Evolutionary conservation across 257 asterid species (phyloP).

Genomic region (Dorcoceras hygrometricum): DNA sequence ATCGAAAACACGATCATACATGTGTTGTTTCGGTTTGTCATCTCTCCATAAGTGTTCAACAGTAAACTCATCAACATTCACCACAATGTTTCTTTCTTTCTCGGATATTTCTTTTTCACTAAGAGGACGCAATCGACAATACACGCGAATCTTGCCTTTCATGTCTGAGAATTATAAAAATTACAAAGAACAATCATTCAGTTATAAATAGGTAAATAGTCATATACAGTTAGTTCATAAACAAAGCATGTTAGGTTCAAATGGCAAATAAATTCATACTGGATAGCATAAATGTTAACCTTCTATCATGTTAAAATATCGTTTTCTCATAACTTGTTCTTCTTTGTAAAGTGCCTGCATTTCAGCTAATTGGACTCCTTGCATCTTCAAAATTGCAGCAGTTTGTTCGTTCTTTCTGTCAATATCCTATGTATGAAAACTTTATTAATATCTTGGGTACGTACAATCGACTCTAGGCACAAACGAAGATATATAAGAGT

Average conservation of each 20-base stretch:
- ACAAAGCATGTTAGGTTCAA: slow-evolving; percentile 3
- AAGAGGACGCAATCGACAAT: slow-evolving; percentile 91
- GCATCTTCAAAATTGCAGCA: slow-evolving; percentile 92
- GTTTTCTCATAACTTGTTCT: slow-evolving; percentile 83
- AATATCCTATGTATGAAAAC: slow-evolving; percentile 55
- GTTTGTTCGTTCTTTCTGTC: slow-evolving; percentile 97
- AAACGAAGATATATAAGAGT: slow-evolving; percentile 2
- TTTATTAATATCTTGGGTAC: slow-evolving; percentile 22
- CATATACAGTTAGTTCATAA: not conserved
- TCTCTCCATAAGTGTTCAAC: slow-evolving; percentile 91
- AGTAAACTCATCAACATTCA: slow-evolving; percentile 79
- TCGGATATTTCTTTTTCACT: slow-evolving; percentile 65
- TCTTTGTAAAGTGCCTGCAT: slow-evolving; percentile 91
- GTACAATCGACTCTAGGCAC: not conserved
- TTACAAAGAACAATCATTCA: slow-evolving; percentile 14
- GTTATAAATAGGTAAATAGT: not conserved
- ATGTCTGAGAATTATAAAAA: slow-evolving; percentile 48
- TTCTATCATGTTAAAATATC: slow-evolving; percentile 91
- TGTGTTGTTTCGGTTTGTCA: slow-evolving; percentile 74
- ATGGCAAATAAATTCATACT: not conserved
- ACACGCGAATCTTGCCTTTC: slow-evolving; percentile 97
- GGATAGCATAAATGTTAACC: slow-evolving; percentile 35
- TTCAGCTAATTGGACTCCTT: slow-evolving; percentile 93
- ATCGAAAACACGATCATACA: slow-evolving; percentile 89
- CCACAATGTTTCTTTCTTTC: slow-evolving; percentile 58